These are phyloP conservation scores for Rhodamnia argentea DNA, from an alignment of 345 rosid species.

Conservation along the genomic window DNA sequence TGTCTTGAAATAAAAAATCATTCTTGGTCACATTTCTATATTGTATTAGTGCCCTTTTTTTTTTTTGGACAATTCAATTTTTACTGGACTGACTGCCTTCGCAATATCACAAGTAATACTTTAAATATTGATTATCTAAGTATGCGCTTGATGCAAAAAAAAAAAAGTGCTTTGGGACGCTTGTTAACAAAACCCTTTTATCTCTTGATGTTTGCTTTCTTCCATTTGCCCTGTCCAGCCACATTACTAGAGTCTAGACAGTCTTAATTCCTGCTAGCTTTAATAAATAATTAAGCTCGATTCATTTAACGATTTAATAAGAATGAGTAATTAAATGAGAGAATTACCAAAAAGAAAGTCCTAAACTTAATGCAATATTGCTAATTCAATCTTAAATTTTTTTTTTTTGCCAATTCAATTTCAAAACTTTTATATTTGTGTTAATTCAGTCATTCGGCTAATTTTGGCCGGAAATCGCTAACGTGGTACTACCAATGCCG, in stretches of 20 bases:
- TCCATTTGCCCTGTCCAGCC: neutral
- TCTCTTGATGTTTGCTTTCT: neutral
- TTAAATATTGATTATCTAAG: neutral
- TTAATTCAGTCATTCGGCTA: too few species aligned
- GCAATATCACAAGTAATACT: too few species aligned
- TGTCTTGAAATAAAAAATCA: neutral
- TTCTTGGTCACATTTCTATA: neutral
- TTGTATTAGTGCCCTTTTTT: neutral
- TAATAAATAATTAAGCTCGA: neutral
- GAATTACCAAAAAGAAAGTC: too few species aligned
- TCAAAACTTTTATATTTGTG: too few species aligned
- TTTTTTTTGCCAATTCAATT: too few species aligned
- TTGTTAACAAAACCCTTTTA: neutral
- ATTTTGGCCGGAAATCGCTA: too few species aligned
- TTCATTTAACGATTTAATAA: neutral
- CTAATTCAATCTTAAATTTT: too few species aligned
- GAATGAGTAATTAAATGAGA: neutral
- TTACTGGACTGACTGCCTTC: neutral
- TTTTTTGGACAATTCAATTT: neutral
- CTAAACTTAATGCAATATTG: too few species aligned
- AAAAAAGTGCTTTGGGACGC: neutral
- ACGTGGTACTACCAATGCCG: too few species aligned
- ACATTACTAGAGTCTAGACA: neutral
- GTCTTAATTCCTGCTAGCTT: neutral
- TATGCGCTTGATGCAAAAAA: neutral